Conservation (phyloP, 2,329 filamentous ascomycete species). For the Coniochaeta hoffmannii region DNA sequence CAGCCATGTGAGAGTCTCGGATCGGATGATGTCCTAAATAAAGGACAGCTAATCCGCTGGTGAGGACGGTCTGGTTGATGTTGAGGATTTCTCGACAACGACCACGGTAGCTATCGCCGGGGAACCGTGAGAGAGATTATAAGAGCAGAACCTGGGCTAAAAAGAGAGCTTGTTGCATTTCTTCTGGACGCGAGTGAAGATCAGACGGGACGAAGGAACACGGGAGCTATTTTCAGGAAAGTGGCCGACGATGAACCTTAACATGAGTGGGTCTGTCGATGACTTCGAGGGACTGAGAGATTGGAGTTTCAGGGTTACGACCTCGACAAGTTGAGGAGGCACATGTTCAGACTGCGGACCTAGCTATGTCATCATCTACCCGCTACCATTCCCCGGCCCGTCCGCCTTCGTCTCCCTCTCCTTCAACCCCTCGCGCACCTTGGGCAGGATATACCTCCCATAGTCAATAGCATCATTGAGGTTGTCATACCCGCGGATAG, state of each 20-base stretch:
- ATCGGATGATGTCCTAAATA: neutral
- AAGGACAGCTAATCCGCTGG: neutral
- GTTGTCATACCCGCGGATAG: conserved; percentile 55
- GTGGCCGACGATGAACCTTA: too few species aligned
- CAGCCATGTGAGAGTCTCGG: neutral
- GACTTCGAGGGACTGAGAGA: too few species aligned
- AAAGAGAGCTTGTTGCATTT: too few species aligned
- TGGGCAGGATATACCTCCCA: conserved; percentile 46
- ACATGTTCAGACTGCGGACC: too few species aligned
- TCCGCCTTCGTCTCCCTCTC: neutral
- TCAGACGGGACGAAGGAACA: neutral
- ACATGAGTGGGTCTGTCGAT: too few species aligned
- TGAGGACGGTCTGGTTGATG: neutral
- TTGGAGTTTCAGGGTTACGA: too few species aligned
- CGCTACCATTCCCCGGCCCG: neutral
- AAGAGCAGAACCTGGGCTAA: neutral
- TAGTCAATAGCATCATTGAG: conserved; percentile 53
- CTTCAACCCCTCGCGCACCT: conserved; percentile 31
- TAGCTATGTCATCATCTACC: neutral
- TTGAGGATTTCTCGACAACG: too few species aligned
- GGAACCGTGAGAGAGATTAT: neutral
- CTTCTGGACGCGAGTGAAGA: too few species aligned
- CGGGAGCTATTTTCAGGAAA: neutral
- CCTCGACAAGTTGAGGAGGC: too few species aligned
- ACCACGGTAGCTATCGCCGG: neutral